Base-by-base conservation (phyloP, 2,329 filamentous ascomycete genomes). In the Seiridium cupressi region DNA sequence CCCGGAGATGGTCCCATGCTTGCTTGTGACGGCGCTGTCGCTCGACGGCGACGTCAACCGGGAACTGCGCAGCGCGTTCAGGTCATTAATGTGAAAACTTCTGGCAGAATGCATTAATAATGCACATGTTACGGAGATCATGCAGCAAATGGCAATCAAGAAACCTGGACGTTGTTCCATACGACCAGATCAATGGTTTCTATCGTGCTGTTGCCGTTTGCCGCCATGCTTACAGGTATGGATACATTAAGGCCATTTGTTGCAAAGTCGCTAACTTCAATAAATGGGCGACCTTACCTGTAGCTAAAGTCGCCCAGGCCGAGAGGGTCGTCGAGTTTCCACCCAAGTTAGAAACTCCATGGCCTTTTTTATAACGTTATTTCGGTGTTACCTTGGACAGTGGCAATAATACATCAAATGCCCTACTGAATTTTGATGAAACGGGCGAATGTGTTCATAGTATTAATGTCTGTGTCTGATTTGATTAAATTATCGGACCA, bases 201-300 rank as follows among this genome's bases (percentile, higher is more conserved):
- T 75, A 73, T 57, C 66, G 65, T 57, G 73, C 70, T 49, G 63
- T 74, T 46, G 69, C 70, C n/a, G 62, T 64, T 42, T 66, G 66
- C 32, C 65, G 73, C 3, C 74, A 75, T 57, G 72, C 71, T 1
- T 76, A 73, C 60, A 65, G 73, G 55, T 76, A 72, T 72, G 72
- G n/a, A n/a, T n/a, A 62, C n/a, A 18, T 73, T 68, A 46, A 74
- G 6, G 69, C 68, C 44, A 8, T n/a, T 26, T 47, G 7, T 7
- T 3, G 10, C 2, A 18, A 8, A 4, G 7, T 18, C 44, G 31
- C 11, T 47, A 3, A 47, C 9, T 47, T 6, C 8, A n/a, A 47
- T 13, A 47, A 26, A 26, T 47, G 44, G 44, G 44, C 44, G 0
- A 47, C 44, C 3, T 26, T 47, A 31, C 44, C 44, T 3, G 44